Evolutionary conservation across 768 basidiomycete genomes (phyloP), one percentile per base, ranked within the genome.

Genomic region (Scleroderma bovista): DNA sequence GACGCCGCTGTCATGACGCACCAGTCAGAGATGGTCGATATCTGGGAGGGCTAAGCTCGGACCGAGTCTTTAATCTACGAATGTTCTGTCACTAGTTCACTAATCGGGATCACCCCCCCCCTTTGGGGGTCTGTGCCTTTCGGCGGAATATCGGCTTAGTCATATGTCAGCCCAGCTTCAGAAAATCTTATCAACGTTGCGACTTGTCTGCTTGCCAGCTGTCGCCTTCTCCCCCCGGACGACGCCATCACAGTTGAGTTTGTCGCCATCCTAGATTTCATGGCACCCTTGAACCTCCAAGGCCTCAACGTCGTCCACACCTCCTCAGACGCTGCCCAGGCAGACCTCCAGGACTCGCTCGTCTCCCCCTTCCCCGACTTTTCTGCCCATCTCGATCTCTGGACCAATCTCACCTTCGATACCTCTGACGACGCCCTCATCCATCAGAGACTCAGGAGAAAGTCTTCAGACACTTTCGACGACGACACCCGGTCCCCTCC

Each of bases 1-100:
- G 90, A 93, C 55, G 88, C 80, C 1, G 82, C 84, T 3, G 85
- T 89, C 23, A 90, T 89, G 88, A 93, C 90, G 2, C 83, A 90
- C 64, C 75, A 93, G 60, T 79, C 86, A 1, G 90, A 93, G 72
- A 75, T 88, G 54, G 77, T 88, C 9, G 74, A 78, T 55, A 57
- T 78, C 75, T 77, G 76, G 34, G 34, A 36, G 34, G 34, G 13
- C 34, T 36, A 13, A 36, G 12, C 5, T 5, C 5, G 34, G 34
- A 6, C 7, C 8, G 32, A 15, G 32, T 33, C 7, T 33, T 8
- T 15, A 8, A 33, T 33, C 32, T 9, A 7, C 48, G 34, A 9
- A 31, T 20, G 29, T 29, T 29, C 26, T 29, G 26, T 29, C 26
- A 29, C 4, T 29, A 5, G 9, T 4, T 29, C 26, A 5, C 26